Conservation (phyloP, 805 yeast genomes). For the Suhomyces vadensis region DNA sequence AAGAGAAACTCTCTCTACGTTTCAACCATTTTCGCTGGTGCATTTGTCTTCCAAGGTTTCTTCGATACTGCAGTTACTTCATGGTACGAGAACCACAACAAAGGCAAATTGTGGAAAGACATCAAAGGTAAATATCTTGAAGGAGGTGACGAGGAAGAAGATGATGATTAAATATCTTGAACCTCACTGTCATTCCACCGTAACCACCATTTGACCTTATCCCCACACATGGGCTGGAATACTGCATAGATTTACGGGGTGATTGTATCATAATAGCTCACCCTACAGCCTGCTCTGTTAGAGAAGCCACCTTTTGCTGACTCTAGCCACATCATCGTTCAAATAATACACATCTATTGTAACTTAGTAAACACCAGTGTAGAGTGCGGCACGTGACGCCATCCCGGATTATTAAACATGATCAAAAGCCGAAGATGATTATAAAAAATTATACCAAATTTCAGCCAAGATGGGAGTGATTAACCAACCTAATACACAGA, state of each 20-base stretch:
- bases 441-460: no score
- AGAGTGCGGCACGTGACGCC: background rate
- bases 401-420: no score
- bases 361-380: background rate
- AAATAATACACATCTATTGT: background rate
- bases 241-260: background rate
- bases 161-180: conserved; percentile 34
- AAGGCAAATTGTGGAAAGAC: conserved; percentile 85
- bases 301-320: background rate
- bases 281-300: background rate
- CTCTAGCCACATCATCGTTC: background rate
- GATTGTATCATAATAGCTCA: background rate
- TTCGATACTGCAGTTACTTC: conserved; percentile 66
- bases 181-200: background rate
- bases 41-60: conserved; percentile 81
- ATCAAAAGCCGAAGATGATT: background rate
- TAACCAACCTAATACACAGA: conserved; percentile 86
- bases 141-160: conserved; percentile 61
- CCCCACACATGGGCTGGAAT: conserved; percentile 1
- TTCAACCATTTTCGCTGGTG: conserved; percentile 76
- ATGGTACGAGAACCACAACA: conserved; percentile 78
- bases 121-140: conserved; percentile 59
- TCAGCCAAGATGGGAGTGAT: conserved; percentile 42
- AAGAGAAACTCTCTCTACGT: conserved; percentile 92
- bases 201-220: background rate